These are phyloP conservation scores for Gardenia jasminoides DNA, from an alignment of 257 asterid genomes.

Conservation along the genomic window DNA sequence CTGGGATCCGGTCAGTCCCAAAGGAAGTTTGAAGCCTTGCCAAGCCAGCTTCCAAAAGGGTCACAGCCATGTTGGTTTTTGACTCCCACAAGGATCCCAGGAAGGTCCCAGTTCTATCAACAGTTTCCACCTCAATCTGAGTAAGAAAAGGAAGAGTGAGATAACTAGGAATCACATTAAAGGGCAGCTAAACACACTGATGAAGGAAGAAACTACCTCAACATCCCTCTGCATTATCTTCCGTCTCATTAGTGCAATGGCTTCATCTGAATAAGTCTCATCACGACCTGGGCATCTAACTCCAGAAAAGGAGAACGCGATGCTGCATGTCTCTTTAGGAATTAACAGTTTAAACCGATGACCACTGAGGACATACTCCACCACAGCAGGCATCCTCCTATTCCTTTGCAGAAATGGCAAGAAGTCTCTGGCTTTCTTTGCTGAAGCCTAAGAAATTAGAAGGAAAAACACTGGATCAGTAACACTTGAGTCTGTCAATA, in stretches of 20 bases:
- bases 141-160: constrained; percentile 12
- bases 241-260: constrained; percentile 96
- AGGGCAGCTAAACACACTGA: not conserved
- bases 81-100: constrained; percentile 91
- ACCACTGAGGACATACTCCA: constrained; percentile 95
- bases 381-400: constrained; percentile 89
- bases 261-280: constrained; percentile 90
- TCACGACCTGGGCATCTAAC: constrained; percentile 98
- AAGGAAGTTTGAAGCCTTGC: constrained; percentile 85
- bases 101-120: constrained; percentile 96
- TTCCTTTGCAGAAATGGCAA: constrained; percentile 87
- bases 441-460: constrained; percentile 48
- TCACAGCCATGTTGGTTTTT: constrained; percentile 65
- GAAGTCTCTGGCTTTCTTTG: constrained; percentile 86
- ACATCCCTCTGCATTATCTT: constrained; percentile 99
- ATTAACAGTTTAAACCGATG: constrained; percentile 81
- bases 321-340: constrained; percentile 93
- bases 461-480: not conserved
- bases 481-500: not conserved
- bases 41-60: constrained; percentile 90
- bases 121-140: constrained; percentile 94
- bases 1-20: constrained; percentile 80
- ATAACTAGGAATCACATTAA: constrained; percentile 8
- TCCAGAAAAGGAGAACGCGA: constrained; percentile 91
- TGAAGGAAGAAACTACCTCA: constrained; percentile 50